Evolutionary conservation across 106 monocot species (phyloP).

Genomic region (Iris macrosiphon): DNA sequence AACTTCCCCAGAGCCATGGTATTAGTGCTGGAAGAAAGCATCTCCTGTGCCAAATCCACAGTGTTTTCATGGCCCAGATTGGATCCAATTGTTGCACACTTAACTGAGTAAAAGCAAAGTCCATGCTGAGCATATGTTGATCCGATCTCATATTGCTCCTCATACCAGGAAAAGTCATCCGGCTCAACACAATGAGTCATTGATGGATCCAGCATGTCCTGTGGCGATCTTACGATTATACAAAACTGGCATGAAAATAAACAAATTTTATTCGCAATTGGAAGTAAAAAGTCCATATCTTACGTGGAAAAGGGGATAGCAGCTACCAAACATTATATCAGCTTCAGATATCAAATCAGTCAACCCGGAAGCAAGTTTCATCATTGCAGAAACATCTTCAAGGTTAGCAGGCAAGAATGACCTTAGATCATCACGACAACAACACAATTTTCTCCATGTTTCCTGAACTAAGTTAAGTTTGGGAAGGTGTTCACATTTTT

Average conservation of each 20-base stretch:
- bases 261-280: too few species aligned
- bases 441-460: conserved; percentile 62
- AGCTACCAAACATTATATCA: conserved; percentile 58
- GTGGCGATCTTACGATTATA: conserved; percentile 10
- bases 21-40: conserved; percentile 47
- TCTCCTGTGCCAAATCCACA: conserved; percentile 37
- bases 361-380: conserved; percentile 45
- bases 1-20: conserved; percentile 59
- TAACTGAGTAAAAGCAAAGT: conserved; percentile 45
- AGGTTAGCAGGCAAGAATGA: conserved; percentile 17
- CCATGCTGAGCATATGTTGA: conserved; percentile 75
- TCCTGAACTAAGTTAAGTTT: conserved; percentile 32
- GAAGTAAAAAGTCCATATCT: conserved; percentile 3
- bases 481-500: background rate
- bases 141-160: conserved; percentile 61
- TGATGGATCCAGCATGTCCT: conserved; percentile 59
- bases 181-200: conserved; percentile 28
- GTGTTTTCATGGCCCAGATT: conserved; percentile 19
- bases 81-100: conserved; percentile 13
- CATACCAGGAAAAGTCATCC: conserved; percentile 42
- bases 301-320: conserved; percentile 39
- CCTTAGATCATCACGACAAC: conserved; percentile 27
- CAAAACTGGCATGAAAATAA: background rate
- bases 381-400: conserved; percentile 21
- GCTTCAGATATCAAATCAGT: conserved; percentile 63